Percentiles rank a stretch among this genome's conserved stretches.
Evolutionary conservation across 805 yeast species (phyloP).

Genomic region (Hemisphaericaspora nanyangensis): DNA sequence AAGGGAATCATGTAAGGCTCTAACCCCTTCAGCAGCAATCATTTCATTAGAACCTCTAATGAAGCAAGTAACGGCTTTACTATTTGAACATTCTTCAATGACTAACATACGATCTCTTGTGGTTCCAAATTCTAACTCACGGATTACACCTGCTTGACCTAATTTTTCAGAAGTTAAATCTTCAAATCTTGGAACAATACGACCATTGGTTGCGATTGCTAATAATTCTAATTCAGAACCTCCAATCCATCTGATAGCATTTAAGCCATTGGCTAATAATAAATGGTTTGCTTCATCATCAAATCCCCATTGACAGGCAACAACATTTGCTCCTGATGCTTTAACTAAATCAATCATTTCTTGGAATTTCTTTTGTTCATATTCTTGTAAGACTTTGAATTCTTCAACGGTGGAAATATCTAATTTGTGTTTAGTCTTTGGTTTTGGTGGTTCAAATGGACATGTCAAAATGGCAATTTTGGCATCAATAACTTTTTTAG

Average conservation of each 20-base stretch:
- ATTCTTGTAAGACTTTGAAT: conserved; percentile 82
- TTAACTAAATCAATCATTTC: conserved; percentile 89
- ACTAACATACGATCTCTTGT: conserved; percentile 95
- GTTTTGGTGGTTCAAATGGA: conserved; percentile 99
- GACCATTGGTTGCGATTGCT: conserved; percentile 96
- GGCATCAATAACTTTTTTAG: conserved; percentile 70
- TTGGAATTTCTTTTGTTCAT: conserved; percentile 85
- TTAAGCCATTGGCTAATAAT: conserved; percentile 78
- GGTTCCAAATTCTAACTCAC: conserved; percentile 92
- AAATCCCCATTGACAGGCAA: conserved; percentile 99
- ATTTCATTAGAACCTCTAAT: conserved; percentile 94
- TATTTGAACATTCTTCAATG: conserved; percentile 82
- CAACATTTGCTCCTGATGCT: conserved; percentile 89
- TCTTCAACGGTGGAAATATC: conserved; percentile 94
- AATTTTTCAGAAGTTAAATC: conserved; percentile 78
- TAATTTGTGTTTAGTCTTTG: conserved; percentile 96
- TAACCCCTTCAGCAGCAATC: conserved; percentile 95
- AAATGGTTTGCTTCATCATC: conserved; percentile 98
- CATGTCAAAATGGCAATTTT: conserved; percentile 94
- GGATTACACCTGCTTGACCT: conserved; percentile 81
- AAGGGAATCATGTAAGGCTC: conserved; percentile 94
- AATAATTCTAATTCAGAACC: conserved; percentile 93
- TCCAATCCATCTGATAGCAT: conserved; percentile 99
- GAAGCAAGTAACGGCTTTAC: conserved; percentile 88
- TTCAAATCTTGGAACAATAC: conserved; percentile 96